phyloP scores from a whole-genome alignment of 106 monocot genomes.

The Apostasia ramifera region DNA sequence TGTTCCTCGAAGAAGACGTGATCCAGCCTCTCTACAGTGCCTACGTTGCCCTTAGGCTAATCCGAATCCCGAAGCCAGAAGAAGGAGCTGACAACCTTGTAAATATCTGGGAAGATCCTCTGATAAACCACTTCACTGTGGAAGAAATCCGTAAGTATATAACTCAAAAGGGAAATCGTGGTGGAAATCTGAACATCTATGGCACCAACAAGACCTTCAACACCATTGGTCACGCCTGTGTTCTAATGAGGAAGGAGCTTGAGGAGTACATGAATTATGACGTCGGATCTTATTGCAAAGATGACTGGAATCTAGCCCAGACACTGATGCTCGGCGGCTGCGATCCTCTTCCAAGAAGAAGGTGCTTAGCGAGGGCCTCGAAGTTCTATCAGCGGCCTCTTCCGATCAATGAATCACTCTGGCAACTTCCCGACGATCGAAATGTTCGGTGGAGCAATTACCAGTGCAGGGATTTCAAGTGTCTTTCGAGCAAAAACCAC shows the following conservation, averaged over 20 bases:
- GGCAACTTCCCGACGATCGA: conserved; percentile 54
- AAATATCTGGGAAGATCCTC: conserved; percentile 33
- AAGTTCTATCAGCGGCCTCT: conserved; percentile 50
- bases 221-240: conserved; percentile 75
- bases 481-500: conserved; percentile 43
- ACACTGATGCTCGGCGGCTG: conserved; percentile 68
- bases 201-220: conserved; percentile 51
- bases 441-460: conserved; percentile 82
- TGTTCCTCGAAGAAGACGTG: conserved; percentile 74
- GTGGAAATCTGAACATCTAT: conserved; percentile 38
- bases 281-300: conserved; percentile 60
- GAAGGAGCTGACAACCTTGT: neutral
- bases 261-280: conserved; percentile 92
- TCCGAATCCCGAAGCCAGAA: conserved; percentile 43
- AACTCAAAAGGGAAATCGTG: conserved; percentile 34
- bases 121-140: conserved; percentile 72
- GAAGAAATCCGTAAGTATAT: conserved; percentile 83
- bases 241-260: conserved; percentile 60
- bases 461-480: conserved; percentile 51
- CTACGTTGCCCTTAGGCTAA: conserved; percentile 53
- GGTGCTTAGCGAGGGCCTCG: conserved; percentile 67
- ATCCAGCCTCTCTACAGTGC: conserved; percentile 75
- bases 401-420: conserved; percentile 56
- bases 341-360: conserved; percentile 66
- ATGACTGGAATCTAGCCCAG: conserved; percentile 71